Base-by-base conservation (phyloP, 2,329 filamentous ascomycete genomes). In the Ustilaginoidea virens region DNA sequence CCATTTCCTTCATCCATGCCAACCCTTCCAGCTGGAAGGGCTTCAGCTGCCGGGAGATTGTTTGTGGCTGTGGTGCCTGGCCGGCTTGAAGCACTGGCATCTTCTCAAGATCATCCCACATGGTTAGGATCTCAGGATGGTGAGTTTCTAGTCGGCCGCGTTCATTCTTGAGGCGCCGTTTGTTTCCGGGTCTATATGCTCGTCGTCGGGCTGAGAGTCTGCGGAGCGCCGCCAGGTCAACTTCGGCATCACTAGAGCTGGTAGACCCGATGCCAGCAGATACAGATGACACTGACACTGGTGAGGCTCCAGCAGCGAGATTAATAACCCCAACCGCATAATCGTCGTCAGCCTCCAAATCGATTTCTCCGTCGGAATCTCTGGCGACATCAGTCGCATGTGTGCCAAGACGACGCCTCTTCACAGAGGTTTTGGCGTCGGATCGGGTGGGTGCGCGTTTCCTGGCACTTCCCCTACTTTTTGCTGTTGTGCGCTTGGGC, bases 21-120 rank as follows among this genome's bases (percentile, higher is more conserved):
- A 98, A 62, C 4, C 90, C 90, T 53, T 94, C 80, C 5, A 93
- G 73, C 47, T 98, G 90, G 49, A 96, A 98, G 1, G 79, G 76
- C 52, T 98, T 94, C 37, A 98, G 63, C 31, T 75, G 76, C 22
- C 87, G 78, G 29, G 69, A 81, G 38, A 98, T 94, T 4, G 67
- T 74, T 6, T 56, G 48, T 4, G 90, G 90, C 25, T 59, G 56
- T 6, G 42, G 28, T 22, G 52, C 53, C 36, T 39, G 51, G 15
- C 55, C 60, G 15, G 63, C 57, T 17, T 71, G 66, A 36, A 94
- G 69, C 12, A 75, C 56, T 1, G 80, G 69, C 39, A 76, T 66
- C 1, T 71, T 63, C 47, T 77, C 61, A 3, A 96, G 59, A 15
- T 80, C 70, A 4, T 68, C 52, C 90, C 90, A 98, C 81, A 96